phyloP scores from a whole-genome alignment of 1,284 basidiomycete species.

The Ceratobasidium sp. region DNA sequence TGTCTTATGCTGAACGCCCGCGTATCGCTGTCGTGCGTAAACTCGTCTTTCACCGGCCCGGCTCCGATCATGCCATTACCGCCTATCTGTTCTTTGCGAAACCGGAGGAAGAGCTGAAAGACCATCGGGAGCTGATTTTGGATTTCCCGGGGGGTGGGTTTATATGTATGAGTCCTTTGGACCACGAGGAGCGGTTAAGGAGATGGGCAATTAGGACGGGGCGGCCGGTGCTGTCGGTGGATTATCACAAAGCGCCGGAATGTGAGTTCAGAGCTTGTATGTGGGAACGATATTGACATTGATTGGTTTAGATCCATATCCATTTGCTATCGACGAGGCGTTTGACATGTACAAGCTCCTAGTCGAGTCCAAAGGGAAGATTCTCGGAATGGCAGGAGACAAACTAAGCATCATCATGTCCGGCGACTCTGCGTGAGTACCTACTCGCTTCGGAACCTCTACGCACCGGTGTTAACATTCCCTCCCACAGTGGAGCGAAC shows the following conservation, averaged over 20 bases:
- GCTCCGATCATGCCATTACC: constrained; percentile 84
- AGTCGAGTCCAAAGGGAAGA: constrained; percentile 79
- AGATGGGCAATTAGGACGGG: constrained; percentile 85
- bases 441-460: constrained; percentile 36
- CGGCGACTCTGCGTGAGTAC: constrained; percentile 91
- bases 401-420: constrained; percentile 79
- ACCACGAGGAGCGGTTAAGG: constrained; percentile 94
- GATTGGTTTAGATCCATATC: constrained; percentile 80
- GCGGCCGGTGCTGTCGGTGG: constrained; percentile 85
- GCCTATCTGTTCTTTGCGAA: constrained; percentile 87
- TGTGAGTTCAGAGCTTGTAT: constrained; percentile 63
- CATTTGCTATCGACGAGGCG: constrained; percentile 93
- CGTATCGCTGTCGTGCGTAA: constrained; percentile 74
- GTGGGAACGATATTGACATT: too few species aligned
- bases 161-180: constrained; percentile 92
- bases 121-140: constrained; percentile 82
- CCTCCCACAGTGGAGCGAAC: constrained; percentile 83
- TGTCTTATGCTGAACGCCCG: constrained; percentile 68
- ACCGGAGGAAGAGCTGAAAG: constrained; percentile 71
- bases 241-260: constrained; percentile 97
- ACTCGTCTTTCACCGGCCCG: constrained; percentile 84
- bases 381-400: constrained; percentile 86
- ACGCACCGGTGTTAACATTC: constrained; percentile 9
- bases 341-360: constrained; percentile 89
- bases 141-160: constrained; percentile 98